Conservation (phyloP, 1,139 yeast genomes). For the Suhomyces choctaworum region DNA sequence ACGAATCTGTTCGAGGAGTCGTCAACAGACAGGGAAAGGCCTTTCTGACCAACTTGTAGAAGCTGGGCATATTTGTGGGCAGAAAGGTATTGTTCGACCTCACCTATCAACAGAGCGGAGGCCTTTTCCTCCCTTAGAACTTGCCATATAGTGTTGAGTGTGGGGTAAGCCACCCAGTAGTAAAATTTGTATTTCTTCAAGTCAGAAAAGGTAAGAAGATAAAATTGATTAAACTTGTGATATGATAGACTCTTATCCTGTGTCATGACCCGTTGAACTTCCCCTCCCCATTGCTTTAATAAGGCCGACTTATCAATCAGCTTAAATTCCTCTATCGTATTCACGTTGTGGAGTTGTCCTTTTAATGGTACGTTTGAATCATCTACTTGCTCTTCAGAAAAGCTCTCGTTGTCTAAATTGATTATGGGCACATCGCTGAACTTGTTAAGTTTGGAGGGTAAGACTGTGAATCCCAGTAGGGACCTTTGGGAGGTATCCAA, state of each 20-base stretch:
- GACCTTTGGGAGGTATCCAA: conserved; percentile 50
- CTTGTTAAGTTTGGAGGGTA: conserved; percentile 34
- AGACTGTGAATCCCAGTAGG: conserved; percentile 40
- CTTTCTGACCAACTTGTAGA: conserved; percentile 15
- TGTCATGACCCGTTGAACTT: conserved; percentile 20
- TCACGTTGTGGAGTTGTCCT: conserved; percentile 56
- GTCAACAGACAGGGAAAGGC: not conserved
- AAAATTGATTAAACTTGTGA: conserved; percentile 41
- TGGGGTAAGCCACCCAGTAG: conserved; percentile 89
- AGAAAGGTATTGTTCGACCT: not conserved
- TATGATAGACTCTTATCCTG: conserved; percentile 14
- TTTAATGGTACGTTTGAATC: conserved; percentile 13
- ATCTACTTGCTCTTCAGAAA: conserved; percentile 40
- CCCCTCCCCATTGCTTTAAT: conserved; percentile 46
- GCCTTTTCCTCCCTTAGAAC: conserved; percentile 9
- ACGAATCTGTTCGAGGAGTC: conserved; percentile 37
- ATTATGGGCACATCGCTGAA: conserved; percentile 45
- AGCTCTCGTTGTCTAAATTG: conserved; percentile 41
- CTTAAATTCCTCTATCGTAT: conserved; percentile 86
- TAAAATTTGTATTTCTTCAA: conserved; percentile 82
- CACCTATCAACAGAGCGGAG: not conserved
- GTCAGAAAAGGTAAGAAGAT: conserved; percentile 75
- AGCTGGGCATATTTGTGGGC: conserved; percentile 12
- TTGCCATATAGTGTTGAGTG: conserved; percentile 50
- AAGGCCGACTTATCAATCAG: conserved; percentile 59